Base-by-base conservation (phyloP, 352 stramenopile species). In the Phytophthora cajani region DNA sequence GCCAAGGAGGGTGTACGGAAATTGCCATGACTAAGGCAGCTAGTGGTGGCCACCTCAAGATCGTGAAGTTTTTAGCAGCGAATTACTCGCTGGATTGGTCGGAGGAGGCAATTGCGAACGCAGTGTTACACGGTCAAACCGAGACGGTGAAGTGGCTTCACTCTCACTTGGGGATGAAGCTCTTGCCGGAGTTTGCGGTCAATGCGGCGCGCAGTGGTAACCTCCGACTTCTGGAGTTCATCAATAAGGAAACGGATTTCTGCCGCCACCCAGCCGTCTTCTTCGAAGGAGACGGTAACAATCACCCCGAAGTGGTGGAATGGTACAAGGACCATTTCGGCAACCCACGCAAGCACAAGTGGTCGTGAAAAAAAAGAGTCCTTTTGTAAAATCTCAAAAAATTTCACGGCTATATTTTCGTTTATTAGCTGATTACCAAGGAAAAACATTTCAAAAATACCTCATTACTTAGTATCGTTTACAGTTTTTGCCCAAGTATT, bases 121-220 rank as follows among this genome's bases (percentile, higher is more conserved):
- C 68, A 2, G 23, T 58, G 27, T 32, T 33, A n/a, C 23, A 69
- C 19, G 69, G 61, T 0, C 64, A 67, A 5, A 36, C 74, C 1
- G 47, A 74, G 36, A 19, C 61, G 5, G 58, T 77, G 40, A 67
- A 71, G 30, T 77, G 65, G 47, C 56, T 79, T 5, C 32, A 74
- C 11, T 47, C 32, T 36, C 52, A 77, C 40, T 57, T 70, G 32
- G 17, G 55, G 1, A 61, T 77, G 33, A n/a, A 25, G 19, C 64
- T 69, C 12, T 47, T 32, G 0, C 0, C 16, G n/a, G 6, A 6
- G 1, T 49, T 52, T 66, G 62, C 44, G 23, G 23, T 58, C 12
- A 19, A 16, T 30, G 57, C 57, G 16, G 57, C 64, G 25, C 47
- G 25, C 23, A 58, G 47, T 12, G 67, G 56, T 33, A 11, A 68